A percentile compares a stretch with the other conserved stretches of the same genome.
These are phyloP conservation scores for Talaromyces sp. DNA, from an alignment of 2,329 filamentous ascomycete species.

Conservation along the genomic window DNA sequence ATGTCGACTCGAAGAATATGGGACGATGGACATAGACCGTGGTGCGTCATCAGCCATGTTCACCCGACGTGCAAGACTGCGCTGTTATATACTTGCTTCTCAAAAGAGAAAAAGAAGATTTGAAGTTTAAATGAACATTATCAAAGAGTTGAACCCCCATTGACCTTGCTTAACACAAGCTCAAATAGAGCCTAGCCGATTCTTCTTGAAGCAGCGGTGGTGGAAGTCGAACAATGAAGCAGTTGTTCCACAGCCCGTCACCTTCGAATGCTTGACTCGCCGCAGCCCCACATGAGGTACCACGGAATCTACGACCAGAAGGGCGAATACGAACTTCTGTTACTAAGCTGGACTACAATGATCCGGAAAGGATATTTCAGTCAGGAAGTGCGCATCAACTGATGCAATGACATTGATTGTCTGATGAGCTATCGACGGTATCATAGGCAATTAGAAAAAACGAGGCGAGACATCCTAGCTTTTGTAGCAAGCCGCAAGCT, in stretches of 20 bases:
- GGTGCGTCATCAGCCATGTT: slow-evolving; percentile 34
- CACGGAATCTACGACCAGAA: background rate
- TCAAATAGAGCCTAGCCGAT: background rate
- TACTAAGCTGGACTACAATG: background rate
- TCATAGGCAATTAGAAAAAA: background rate
- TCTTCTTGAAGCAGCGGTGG: background rate
- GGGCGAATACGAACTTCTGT: background rate
- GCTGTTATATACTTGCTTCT: slow-evolving; percentile 7
- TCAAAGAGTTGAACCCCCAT: background rate
- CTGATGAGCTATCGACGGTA: slow-evolving; percentile 1
- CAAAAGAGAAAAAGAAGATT: slow-evolving; percentile 8
- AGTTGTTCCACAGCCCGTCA: background rate
- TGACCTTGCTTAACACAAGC: background rate
- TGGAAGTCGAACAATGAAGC: background rate
- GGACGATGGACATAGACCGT: slow-evolving; percentile 41
- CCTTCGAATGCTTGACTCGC: background rate
- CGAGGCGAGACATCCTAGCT: slow-evolving; percentile 5
- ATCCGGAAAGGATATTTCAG: background rate
- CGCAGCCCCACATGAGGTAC: background rate
- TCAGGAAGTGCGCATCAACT: background rate
- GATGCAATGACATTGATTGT: slow-evolving; percentile 2
- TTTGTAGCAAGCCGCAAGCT: background rate
- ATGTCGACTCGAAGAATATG: slow-evolving; percentile 43
- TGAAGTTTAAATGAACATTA: background rate
- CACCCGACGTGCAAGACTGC: background rate